Evolutionary conservation across 2,329 filamentous ascomycete species (phyloP).

Genomic region (Clarireedia paspali): DNA sequence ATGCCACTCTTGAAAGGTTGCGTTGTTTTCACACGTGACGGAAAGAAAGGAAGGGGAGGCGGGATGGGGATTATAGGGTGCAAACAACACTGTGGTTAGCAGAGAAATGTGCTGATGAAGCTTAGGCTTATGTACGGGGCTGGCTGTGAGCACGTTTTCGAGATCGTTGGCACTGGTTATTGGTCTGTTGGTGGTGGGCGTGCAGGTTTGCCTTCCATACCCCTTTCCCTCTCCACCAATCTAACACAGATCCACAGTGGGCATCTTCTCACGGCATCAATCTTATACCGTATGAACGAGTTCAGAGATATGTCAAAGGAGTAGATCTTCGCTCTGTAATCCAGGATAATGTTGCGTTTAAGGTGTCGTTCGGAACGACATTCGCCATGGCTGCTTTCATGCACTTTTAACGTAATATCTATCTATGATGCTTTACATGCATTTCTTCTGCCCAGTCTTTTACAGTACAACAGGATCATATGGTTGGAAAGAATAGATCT

Average conservation of each 20-base stretch:
- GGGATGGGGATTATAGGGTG: no score
- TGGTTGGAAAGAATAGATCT: no score
- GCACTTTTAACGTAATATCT: constrained; percentile 38
- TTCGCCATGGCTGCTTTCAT: constrained; percentile 64
- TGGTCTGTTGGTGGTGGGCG: constrained; percentile 53
- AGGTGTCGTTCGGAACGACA: constrained; percentile 57
- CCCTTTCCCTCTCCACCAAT: not conserved
- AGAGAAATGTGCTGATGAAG: not conserved
- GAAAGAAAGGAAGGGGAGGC: no score
- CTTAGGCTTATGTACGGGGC: constrained; percentile 22
- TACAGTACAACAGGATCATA: not conserved
- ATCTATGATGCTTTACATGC: not conserved
- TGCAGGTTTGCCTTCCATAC: constrained; percentile 18
- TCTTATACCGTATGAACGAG: constrained; percentile 29
- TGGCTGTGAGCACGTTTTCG: constrained; percentile 64
- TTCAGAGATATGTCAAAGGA: constrained; percentile 43
- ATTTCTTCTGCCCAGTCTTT: not conserved
- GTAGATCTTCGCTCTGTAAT: constrained; percentile 38
- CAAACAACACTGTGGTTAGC: not conserved
- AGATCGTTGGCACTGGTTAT: constrained; percentile 60
- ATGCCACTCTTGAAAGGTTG: no score
- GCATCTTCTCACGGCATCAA: constrained; percentile 44
- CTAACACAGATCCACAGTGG: constrained; percentile 30
- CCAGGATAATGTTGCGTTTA: constrained; percentile 32
- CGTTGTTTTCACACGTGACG: not conserved